Percentiles rank a stretch among this genome's conserved stretches.
Evolutionary conservation across 2,329 filamentous ascomycete genomes (phyloP).

Genomic region (Diaporthe sp.): DNA sequence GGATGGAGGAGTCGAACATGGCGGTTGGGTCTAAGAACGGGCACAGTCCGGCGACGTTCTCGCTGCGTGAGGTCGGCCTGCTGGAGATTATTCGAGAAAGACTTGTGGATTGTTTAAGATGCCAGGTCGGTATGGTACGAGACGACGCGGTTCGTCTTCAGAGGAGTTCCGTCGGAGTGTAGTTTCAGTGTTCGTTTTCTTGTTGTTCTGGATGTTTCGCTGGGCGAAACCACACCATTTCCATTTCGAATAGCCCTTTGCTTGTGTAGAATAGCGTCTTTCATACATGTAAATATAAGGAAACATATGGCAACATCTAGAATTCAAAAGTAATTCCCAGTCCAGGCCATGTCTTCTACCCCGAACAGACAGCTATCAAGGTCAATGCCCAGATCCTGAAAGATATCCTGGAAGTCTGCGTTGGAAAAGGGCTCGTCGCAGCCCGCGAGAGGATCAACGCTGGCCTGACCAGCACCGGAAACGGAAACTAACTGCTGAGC

Average conservation of each 20-base stretch:
- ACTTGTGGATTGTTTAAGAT: background rate
- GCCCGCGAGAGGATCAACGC: background rate
- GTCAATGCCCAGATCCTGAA: slow-evolving; percentile 4
- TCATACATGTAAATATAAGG: background rate
- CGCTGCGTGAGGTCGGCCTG: background rate
- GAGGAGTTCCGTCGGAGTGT: background rate
- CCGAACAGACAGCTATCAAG: slow-evolving; percentile 5
- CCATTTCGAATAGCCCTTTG: accelerated
- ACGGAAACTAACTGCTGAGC: background rate
- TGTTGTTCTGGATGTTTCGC: background rate
- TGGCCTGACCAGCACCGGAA: background rate
- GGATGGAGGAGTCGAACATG: background rate
- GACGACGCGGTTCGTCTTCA: background rate
- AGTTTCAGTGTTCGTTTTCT: background rate
- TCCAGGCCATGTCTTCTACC: background rate
- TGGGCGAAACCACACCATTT: background rate
- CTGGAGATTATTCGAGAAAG: background rate
- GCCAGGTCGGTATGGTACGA: background rate
- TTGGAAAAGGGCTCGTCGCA: background rate
- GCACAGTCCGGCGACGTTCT: background rate
- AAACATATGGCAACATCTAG: background rate
- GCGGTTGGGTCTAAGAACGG: background rate
- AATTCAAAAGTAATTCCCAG: background rate
- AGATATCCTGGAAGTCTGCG: background rate
- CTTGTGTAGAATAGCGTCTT: background rate